Conservation (phyloP, 2,329 filamentous ascomycete genomes). For the Calycina herbarum region DNA sequence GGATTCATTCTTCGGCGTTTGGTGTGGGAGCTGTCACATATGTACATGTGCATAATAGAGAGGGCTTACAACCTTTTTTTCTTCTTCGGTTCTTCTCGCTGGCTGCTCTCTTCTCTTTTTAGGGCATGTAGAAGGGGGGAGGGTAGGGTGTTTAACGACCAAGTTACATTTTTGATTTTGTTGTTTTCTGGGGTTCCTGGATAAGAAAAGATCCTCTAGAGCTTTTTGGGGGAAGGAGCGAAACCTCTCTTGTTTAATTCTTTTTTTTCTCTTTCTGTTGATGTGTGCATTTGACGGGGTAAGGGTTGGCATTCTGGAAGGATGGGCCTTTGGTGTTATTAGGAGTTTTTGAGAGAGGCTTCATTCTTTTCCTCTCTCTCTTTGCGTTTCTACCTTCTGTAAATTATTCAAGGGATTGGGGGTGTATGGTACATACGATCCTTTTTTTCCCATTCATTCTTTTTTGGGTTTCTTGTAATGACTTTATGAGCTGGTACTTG, state of each 20-base stretch:
- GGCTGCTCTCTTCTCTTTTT: neutral
- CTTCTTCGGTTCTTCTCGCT: neutral
- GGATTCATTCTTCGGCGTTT: slow-evolving; percentile 9
- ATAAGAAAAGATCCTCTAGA: slow-evolving; percentile 8
- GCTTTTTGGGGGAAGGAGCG: neutral
- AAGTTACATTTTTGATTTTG: neutral
- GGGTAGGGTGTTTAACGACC: neutral
- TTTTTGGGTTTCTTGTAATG: neutral
- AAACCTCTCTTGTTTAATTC: neutral
- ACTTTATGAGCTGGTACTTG: slow-evolving; percentile 5
- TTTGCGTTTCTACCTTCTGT: neutral
- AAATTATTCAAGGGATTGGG: neutral
- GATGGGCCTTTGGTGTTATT: neutral
- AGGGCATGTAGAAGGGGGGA: neutral
- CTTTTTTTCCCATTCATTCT: neutral
- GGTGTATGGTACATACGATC: neutral
- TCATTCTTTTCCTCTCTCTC: neutral
- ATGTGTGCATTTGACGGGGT: neutral
- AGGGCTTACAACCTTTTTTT: neutral
- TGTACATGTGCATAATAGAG: slow-evolving; percentile 15
- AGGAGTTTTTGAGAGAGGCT: neutral
- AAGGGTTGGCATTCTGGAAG: neutral
- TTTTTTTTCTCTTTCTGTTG: neutral
- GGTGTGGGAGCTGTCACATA: slow-evolving; percentile 7
- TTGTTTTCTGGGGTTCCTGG: neutral